Conservation (phyloP, 169 alveolate genomes). For the Plasmodium malariae region DNA sequence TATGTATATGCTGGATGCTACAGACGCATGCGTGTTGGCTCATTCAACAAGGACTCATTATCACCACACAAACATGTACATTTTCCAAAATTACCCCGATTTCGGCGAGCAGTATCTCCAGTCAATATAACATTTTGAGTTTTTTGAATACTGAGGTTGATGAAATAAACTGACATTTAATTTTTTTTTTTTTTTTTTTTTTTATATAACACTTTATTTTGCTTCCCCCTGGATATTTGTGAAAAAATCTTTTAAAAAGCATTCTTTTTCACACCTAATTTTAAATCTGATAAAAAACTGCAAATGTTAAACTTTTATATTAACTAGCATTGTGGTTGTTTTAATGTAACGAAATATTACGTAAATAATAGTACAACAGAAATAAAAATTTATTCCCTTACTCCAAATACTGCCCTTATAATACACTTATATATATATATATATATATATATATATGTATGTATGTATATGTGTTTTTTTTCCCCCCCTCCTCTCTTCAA, state of each 20-base stretch:
- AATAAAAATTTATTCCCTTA: too few species aligned
- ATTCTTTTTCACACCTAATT: not conserved
- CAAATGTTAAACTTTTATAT: not conserved
- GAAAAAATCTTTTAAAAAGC: slow-evolving; percentile 74
- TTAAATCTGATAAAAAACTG: not conserved
- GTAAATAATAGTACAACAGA: not conserved
- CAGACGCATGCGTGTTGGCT: too few species aligned
- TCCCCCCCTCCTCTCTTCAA: too few species aligned
- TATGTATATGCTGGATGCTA: not conserved
- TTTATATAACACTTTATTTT: slow-evolving; percentile 69
- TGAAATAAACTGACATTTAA: slow-evolving; percentile 41
- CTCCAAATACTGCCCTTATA: too few species aligned
- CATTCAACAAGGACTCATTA: not conserved
- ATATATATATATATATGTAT: not conserved
- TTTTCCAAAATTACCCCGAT: slow-evolving; percentile 50
- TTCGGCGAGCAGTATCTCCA: slow-evolving; percentile 82
- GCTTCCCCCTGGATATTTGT: slow-evolving; percentile 74
- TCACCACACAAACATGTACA: not conserved
- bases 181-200: slow-evolving; percentile 50
- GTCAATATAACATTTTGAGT: slow-evolving; percentile 63
- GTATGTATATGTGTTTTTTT: not conserved
- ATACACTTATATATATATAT: too few species aligned
- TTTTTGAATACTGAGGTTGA: slow-evolving; percentile 58
- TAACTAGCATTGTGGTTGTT: too few species aligned
- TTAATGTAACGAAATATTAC: not conserved